These are phyloP conservation scores for Citeromyces hawaiiensis DNA, from an alignment of 1,139 yeast genomes.

Conservation along the genomic window DNA sequence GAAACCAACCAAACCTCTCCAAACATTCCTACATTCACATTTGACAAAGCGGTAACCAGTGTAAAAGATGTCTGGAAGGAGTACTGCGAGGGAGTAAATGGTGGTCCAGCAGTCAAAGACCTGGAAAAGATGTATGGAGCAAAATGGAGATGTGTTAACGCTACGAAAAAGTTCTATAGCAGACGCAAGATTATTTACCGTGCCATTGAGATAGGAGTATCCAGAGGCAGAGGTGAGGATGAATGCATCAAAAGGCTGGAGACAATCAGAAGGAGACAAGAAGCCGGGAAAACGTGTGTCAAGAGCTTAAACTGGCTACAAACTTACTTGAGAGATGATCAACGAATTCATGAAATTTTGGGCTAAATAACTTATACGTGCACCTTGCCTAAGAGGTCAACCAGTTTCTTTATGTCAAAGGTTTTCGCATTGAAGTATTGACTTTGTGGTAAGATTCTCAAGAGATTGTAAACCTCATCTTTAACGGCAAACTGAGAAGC, in stretches of 20 bases:
- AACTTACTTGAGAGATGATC: neutral
- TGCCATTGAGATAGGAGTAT: neutral
- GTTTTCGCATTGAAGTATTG: conserved; percentile 11
- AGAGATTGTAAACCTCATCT: conserved; percentile 36
- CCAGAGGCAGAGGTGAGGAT: neutral
- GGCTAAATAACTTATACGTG: conserved; percentile 3
- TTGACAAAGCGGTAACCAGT: neutral
- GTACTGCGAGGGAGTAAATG: neutral
- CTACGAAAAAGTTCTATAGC: neutral
- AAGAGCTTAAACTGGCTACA: neutral
- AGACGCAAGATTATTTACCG: neutral
- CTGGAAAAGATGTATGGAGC: neutral
- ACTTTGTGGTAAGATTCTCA: conserved; percentile 33
- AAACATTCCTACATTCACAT: neutral
- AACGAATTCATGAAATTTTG: neutral
- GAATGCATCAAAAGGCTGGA: neutral
- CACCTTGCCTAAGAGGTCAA: conserved; percentile 10
- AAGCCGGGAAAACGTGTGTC: neutral
- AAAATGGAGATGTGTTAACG: neutral
- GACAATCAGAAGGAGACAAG: neutral
- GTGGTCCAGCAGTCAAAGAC: neutral
- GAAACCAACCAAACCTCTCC: no score
- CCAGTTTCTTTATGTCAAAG: conserved; percentile 13
- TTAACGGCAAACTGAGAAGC: conserved; percentile 26
- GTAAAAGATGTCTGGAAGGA: neutral